Base-by-base conservation (phyloP, 2,329 filamentous ascomycete genomes). In the Cladosporium austrohemisphaericum region DNA sequence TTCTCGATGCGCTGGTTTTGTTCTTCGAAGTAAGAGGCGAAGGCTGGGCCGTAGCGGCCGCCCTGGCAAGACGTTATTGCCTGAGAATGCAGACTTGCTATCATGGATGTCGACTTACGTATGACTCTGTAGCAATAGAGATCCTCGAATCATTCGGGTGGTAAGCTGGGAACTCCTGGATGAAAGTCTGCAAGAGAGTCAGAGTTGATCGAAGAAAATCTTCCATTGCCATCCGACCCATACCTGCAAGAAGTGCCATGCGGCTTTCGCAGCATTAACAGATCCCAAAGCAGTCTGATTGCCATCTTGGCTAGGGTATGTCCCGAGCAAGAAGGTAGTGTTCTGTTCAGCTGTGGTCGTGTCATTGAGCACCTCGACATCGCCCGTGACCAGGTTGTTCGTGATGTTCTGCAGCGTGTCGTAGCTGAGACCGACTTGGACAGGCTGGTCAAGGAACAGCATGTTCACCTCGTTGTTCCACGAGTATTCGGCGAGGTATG, bases 381-480 rank as follows among this genome's bases (percentile, higher is more conserved):
- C 46, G 13, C 55, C 53, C 14, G 60, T 41, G 7, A 45, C 52
- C 49, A 57, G 55, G n/a, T 69, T 63, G 14, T 55, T 59, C 3
- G 68, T 71, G 25, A 69, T 60, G 38, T 72, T 71, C 11, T 56
- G 55, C 6, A 69, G 55, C 1, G 53, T 60, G 38, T 70, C 67
- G 56, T 80, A 81, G 33, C 73, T 77, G 56, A 80, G 74, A 0
- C 80, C 79, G 7, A 78, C 74, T 52, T 80, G 74, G 3, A 71
- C 74, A 0, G 78, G 84, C 65, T 85, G 80, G 55, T 86, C 81
- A 45, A 86, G 74, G 62, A 81, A 86, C 7, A 86, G 73, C 65
- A 73, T 68, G 49, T 74, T 74, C 35, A 68, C 67, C 23, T 82
- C 72, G 50, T 79, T 78, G 55, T 84, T 84, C 78, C 80, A 85